Conservation (phyloP, 805 yeast genomes). For the Metschnikowia kunwiensis region DNA sequence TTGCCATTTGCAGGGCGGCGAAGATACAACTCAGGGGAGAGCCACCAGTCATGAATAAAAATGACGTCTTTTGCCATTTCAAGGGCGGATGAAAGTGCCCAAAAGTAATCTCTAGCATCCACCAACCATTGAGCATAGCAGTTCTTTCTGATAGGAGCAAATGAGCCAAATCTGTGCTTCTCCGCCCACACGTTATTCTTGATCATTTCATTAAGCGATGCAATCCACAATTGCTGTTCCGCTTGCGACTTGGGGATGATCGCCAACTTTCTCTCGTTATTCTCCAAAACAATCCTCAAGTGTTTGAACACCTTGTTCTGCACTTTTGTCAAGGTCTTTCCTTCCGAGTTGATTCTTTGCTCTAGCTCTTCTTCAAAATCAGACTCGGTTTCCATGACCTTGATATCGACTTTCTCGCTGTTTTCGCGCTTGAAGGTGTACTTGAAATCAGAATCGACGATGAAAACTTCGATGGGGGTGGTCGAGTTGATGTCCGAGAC, state of each 20-base stretch:
- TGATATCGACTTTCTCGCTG: conserved; percentile 18
- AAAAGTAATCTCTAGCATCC: conserved; percentile 92
- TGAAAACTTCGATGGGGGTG: conserved; percentile 83
- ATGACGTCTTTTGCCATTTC: conserved; percentile 92
- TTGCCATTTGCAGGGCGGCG: conserved; percentile 94
- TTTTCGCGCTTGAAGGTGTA: conserved; percentile 47
- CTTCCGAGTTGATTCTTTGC: conserved; percentile 22
- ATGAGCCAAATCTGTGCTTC: conserved; percentile 75
- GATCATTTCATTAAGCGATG: conserved; percentile 68
- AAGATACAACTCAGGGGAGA: conserved; percentile 88
- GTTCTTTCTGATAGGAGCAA: conserved; percentile 85
- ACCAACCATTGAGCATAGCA: conserved; percentile 96
- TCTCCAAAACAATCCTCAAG: conserved; percentile 55
- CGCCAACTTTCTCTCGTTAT: conserved; percentile 74
- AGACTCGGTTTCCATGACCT: conserved; percentile 38
- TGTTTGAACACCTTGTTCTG: conserved; percentile 52
- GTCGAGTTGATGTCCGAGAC: conserved; percentile 86
- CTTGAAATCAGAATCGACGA: conserved; percentile 76
- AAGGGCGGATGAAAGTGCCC: conserved; percentile 92
- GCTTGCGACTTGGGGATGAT: conserved; percentile 64
- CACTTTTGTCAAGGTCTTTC: conserved; percentile 19
- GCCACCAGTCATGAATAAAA: conserved; percentile 98
- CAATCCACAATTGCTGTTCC: conserved; percentile 70
- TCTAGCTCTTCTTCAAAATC: conserved; percentile 44
- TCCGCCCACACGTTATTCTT: conserved; percentile 69